Evolutionary conservation across 2,329 filamentous ascomycete genomes (phyloP), one percentile per base, ranked within the genome.

Genomic region (Capronia americana): DNA sequence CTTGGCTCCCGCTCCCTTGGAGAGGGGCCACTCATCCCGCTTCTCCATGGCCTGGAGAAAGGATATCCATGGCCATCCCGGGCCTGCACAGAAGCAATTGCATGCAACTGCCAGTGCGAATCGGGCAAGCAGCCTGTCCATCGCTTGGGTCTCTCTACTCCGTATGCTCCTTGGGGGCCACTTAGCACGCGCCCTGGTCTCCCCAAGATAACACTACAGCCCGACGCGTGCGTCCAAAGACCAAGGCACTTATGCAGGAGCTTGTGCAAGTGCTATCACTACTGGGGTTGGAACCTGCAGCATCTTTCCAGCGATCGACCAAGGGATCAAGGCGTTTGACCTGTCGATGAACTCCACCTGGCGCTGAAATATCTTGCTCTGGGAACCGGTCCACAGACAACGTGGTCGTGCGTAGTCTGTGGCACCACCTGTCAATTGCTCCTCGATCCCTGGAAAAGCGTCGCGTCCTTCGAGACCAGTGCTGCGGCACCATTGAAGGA

Each of bases 231-330:
- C 67, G 60, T 34, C 61, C 57, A 4, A 17, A 24, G 48, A 24
- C 54, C 32, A 6, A 32, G 44, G 57, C 53, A 12, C 61, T 67
- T 62, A 65, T 69, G 67, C 67, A 69, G 67, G 67, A 64, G 64
- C 61, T 65, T 53, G 48, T 53, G 48, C 26, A 12, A 24, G 26
- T n/a, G 48, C 48, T 53, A 53, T 28, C 26, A 53, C 48, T n/a
- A 26, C 23, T 14, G 48, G 48, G 26, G 48, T 53, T 53, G 48
- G 26, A 24, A 53, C 48, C 48, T 55, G 53, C 53, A 55, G 53
- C 23, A n/a, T 44, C 38, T 44, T 44, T 8, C 38, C 38, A 44
- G 14, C 38, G 17, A 44, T 44, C 38, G 38, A 44, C 38, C 38
- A n/a, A 44, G 17, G 20, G 46, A 23, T n/a, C 48, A 51, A 51